Evolutionary conservation across 208 protist genomes (phyloP).

Genomic region (Zelonia costaricensis): DNA sequence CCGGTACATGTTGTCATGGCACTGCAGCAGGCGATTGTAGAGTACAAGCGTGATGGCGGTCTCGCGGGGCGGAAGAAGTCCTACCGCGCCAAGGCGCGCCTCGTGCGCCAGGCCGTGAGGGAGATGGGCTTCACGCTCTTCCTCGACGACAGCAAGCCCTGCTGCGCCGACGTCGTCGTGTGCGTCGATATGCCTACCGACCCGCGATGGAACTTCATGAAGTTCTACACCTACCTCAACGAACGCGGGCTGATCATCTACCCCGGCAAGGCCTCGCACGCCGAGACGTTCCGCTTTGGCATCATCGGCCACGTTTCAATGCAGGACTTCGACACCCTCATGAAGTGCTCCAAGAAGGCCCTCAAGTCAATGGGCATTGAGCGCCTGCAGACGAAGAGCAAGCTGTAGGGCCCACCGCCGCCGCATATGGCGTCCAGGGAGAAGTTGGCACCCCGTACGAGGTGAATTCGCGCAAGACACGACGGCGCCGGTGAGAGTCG

Average conservation of each 20-base stretch:
- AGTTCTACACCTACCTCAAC: slow-evolving; percentile 83
- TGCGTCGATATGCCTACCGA: slow-evolving; percentile 83
- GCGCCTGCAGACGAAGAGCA: slow-evolving; percentile 37
- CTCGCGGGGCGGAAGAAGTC: slow-evolving; percentile 37
- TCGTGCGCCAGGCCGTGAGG: slow-evolving; percentile 57
- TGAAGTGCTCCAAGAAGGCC: slow-evolving; percentile 53
- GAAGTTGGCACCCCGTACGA: too few species aligned
- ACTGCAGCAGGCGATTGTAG: slow-evolving; percentile 68
- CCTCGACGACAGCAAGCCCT: slow-evolving; percentile 53
- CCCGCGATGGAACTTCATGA: slow-evolving; percentile 83
- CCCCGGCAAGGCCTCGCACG: slow-evolving; percentile 83
- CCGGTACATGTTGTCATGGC: slow-evolving; percentile 85
- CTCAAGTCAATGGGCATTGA: slow-evolving; percentile 65
- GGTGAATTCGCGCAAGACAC: too few species aligned
- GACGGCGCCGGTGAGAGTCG: too few species aligned
- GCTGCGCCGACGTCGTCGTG: slow-evolving; percentile 79
- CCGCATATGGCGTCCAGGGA: too few species aligned
- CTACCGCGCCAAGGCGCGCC: slow-evolving; percentile 58
- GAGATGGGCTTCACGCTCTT: slow-evolving; percentile 80
- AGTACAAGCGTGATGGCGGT: slow-evolving; percentile 79
- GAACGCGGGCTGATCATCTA: slow-evolving; percentile 79
- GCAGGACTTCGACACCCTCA: slow-evolving; percentile 45
- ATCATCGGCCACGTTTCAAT: slow-evolving; percentile 77
- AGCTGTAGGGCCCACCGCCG: too few species aligned
- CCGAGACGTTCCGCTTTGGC: slow-evolving; percentile 86